These are phyloP conservation scores for Leccinum disarticulatum DNA, from an alignment of 768 basidiomycete genomes.

Conservation along the genomic window DNA sequence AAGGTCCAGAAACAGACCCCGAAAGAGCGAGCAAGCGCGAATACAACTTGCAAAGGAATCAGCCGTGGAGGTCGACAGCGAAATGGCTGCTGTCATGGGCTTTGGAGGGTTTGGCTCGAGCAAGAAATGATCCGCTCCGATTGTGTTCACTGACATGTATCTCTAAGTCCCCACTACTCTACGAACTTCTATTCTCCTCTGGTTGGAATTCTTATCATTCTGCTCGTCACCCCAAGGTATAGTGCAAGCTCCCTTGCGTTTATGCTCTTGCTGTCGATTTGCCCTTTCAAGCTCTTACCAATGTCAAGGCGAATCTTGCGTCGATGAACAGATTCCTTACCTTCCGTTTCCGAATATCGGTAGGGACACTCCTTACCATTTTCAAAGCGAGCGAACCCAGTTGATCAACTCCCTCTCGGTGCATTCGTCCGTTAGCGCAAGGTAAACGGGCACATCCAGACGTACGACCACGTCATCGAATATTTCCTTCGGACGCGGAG, in stretches of 20 bases:
- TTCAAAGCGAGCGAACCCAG: background rate
- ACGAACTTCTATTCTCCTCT: background rate
- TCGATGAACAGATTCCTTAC: background rate
- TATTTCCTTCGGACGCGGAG: constrained; percentile 57
- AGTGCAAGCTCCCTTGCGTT: constrained; percentile 11
- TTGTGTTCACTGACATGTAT: constrained; percentile 15
- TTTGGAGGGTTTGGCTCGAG: constrained; percentile 86
- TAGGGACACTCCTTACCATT: background rate
- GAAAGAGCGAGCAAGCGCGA: constrained; percentile 69
- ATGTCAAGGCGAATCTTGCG: background rate
- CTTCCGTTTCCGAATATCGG: background rate
- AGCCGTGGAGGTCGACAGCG: constrained; percentile 49
- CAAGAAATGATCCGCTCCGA: constrained; percentile 54
- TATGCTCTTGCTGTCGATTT: background rate
- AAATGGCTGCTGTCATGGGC: constrained; percentile 88
- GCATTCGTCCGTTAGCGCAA: background rate
- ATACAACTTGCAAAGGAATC: constrained; percentile 59
- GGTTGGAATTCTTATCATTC: background rate
- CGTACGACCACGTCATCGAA: constrained; percentile 43
- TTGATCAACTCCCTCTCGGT: background rate
- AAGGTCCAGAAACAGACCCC: constrained; percentile 79
- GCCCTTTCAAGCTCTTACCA: background rate
- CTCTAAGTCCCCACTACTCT: constrained; percentile 8
- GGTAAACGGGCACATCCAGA: too few species aligned
- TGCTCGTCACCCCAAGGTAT: constrained; percentile 19